Evolutionary conservation across 768 basidiomycete species (phyloP), one percentile per base, ranked within the genome.

Genomic region (Dentipellis fragilis): DNA sequence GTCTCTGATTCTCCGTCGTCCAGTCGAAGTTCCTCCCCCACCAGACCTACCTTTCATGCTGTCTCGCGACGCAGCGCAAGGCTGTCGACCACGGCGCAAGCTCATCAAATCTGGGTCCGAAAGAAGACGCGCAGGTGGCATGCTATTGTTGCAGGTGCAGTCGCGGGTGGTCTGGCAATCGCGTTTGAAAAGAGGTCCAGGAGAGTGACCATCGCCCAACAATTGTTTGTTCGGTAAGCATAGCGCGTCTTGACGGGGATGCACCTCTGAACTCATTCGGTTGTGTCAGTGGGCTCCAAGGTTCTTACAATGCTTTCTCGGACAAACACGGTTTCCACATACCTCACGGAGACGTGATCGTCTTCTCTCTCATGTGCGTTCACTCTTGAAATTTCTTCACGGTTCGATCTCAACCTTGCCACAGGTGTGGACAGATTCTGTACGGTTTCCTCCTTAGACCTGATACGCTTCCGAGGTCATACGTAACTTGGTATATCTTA

Each of bases 361-460:
- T 95, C 10, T 96, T 97, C 63, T 75, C 84, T 0, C 63, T 93
- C 4, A 82, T 81, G 85, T 89, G 64, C 10, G 79, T 67, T 11
- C 14, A n/a, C 22, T 16, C 21, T 29, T 8, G 23, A 12, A 46
- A 37, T 16, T 47, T 45, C 10, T 22, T 22, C 17, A 10, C 19
- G 1, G 21, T 17, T 10, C n/a, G 39, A 19, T 22, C 56, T 56
- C 14, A 55, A 22, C 2, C 36, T 46, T 47, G 4, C 23, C n/a
- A 9, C 19, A 89, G 88, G 14, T 93, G 84, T 62, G 85, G 83
- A 3, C 93, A 95, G 68, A 95, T 97, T 66, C 70, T 92, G 66
- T 93, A 90, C 64, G 84, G 76, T 2, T 87, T 82, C 64, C 71
- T 92, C 29, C 66, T 89, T 38, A 77, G 87, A 40, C 92, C 89